Base-by-base conservation (phyloP, 2,329 filamentous ascomycete species). In the Colletotrichum sp. region DNA sequence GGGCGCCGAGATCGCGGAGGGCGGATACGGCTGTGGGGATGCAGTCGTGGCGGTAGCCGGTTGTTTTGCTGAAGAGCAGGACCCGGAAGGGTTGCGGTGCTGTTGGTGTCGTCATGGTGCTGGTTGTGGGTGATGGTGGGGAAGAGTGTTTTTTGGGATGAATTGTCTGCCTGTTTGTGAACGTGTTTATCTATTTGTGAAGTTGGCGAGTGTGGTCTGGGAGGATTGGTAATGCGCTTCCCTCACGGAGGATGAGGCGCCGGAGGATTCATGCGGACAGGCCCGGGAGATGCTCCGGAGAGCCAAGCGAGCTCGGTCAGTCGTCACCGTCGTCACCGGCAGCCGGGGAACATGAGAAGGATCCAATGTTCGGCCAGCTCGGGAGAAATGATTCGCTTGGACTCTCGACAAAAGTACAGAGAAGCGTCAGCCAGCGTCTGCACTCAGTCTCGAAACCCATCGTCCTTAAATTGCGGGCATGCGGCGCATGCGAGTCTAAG, bases 51-150 rank as follows among this genome's bases (percentile, higher is more conserved):
- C 86, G 83, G 72, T 83, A 87, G 6, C 76, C 82, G 0, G 79
- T 77, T 7, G 86, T 87, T 75, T 84, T 85, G 77, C 81, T 84
- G 74, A 87, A 86, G 75, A 86, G 80, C 26, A 87, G 82, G 9
- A 87, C 80, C 13, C 78, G 78, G 68, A 86, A 81, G 15, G 77
- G 66, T 9, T 48, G 21, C 7, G 8, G 7, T 10, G 26, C 0
- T 12, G 21, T 2, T 3, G 18, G 9, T 13, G 63, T 13, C 28
- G 70, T 16, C 65, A 73, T 75, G 6, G 2, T 69, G 4, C 10
- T 9, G 5, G 24, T 61, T 34, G 6, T 58, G 10, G 0, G 55
- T 58, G 26, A 12, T 28, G 0, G 5, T 8, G 16, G 26, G 55
- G 15, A 26, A n/a, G n/a, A n/a, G n/a, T n/a, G n/a, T n/a, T 16